phyloP scores from a whole-genome alignment of 2,329 filamentous ascomycete species.

The Knufia petricola region DNA sequence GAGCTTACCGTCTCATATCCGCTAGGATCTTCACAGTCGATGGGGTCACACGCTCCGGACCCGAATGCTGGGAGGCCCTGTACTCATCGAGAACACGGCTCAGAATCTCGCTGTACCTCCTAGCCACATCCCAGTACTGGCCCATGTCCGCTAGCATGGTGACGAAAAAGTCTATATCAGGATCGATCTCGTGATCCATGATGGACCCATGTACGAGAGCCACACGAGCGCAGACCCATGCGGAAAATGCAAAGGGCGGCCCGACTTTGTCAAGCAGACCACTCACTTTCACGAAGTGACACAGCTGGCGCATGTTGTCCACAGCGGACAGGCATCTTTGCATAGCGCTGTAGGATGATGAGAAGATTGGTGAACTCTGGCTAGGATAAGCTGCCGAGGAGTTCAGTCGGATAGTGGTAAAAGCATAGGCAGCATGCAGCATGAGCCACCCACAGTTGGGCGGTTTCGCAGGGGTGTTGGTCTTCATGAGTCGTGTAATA shows the following conservation, averaged over 20 bases:
- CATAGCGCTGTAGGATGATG: slow-evolving; percentile 70
- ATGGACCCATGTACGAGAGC: slow-evolving; percentile 75
- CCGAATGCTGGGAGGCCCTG: slow-evolving; percentile 58
- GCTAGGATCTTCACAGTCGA: slow-evolving; percentile 76
- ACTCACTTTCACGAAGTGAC: slow-evolving; percentile 67
- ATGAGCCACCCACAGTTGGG: slow-evolving; percentile 80
- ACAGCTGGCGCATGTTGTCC: slow-evolving; percentile 68
- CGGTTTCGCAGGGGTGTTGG: slow-evolving; percentile 53
- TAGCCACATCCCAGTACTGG: slow-evolving; percentile 74
- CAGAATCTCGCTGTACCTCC: slow-evolving; percentile 68
- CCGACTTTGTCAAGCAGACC: slow-evolving; percentile 70
- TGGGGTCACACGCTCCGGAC: slow-evolving; percentile 62
- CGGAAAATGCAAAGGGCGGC: slow-evolving; percentile 79
- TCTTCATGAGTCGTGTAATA: slow-evolving; percentile 66
- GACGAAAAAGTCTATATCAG: slow-evolving; percentile 72
- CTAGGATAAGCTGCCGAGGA: slow-evolving; percentile 89
- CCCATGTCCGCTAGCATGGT: slow-evolving; percentile 74
- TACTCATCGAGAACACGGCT: slow-evolving; percentile 81
- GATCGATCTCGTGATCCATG: slow-evolving; percentile 52
- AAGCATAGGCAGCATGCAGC: slow-evolving; percentile 84
- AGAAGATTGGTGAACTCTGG: slow-evolving; percentile 79
- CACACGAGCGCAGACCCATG: slow-evolving; percentile 73
- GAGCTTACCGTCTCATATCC: slow-evolving; percentile 86
- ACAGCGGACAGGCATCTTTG: slow-evolving; percentile 77
- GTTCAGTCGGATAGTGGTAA: slow-evolving; percentile 80